phyloP scores from a whole-genome alignment of 345 rosid genomes.

The Euclidium syriacum region DNA sequence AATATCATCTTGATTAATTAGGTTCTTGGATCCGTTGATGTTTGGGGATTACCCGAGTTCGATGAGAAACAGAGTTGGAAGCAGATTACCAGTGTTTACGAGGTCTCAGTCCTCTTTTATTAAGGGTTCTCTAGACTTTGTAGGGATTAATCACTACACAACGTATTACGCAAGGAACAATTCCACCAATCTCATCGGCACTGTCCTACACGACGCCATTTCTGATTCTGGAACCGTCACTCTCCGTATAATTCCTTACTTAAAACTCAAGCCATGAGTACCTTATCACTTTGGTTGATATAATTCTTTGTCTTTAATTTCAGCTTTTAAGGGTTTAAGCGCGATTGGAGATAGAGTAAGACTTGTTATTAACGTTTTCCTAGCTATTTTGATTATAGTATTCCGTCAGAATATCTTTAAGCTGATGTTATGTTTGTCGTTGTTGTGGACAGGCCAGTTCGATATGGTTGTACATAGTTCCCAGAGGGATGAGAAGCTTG shows the following conservation, averaged over 20 bases:
- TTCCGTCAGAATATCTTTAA: background rate
- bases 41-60: constrained; percentile 88
- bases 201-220: constrained; percentile 54
- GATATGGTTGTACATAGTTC: constrained; percentile 58
- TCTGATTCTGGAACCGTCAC: constrained; percentile 82
- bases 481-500: constrained; percentile 52
- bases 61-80: constrained; percentile 72
- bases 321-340: constrained; percentile 55
- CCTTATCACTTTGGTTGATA: background rate
- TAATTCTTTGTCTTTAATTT: background rate
- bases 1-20: constrained; percentile 8
- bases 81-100: constrained; percentile 67
- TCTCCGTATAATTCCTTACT: constrained; percentile 48
- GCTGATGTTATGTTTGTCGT: background rate
- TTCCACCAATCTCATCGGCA: constrained; percentile 27
- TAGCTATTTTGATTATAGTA: background rate
- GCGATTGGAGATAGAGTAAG: constrained; percentile 75
- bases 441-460: constrained; percentile 41
- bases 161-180: constrained; percentile 60
- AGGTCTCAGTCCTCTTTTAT: constrained; percentile 47
- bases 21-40: constrained; percentile 88
- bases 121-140: constrained; percentile 84
- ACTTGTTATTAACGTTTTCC: background rate
- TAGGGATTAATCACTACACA: constrained; percentile 95
- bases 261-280: background rate